phyloP scores from a whole-genome alignment of 2,329 filamentous ascomycete species.

The Penicillium fuscoglaucum region DNA sequence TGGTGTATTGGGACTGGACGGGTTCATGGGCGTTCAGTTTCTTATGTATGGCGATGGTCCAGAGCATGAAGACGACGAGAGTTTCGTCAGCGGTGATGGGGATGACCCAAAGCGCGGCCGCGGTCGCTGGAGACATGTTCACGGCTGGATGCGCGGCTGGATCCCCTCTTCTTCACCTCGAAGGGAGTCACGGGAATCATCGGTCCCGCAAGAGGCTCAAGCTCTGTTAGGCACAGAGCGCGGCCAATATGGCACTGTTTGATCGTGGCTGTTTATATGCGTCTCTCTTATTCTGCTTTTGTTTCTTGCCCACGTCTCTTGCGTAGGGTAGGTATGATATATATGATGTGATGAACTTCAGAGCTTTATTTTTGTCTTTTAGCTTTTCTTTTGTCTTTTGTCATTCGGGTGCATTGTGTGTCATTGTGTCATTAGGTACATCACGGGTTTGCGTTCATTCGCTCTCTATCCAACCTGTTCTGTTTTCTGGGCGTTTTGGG shows the following conservation, averaged over 20 bases:
- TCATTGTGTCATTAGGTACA: not conserved
- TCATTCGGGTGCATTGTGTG: not conserved
- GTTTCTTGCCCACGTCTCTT: not conserved
- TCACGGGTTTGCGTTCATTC: not conserved
- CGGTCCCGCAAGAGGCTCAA: conserved; percentile 29
- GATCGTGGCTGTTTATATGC: conserved; percentile 9
- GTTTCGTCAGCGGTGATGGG: conserved; percentile 26
- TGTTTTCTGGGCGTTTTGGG: not conserved
- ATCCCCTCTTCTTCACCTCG: conserved; percentile 53
- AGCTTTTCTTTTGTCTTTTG: not conserved
- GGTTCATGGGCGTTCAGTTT: conserved; percentile 63
- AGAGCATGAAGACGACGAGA: conserved; percentile 18
- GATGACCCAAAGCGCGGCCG: conserved; percentile 46
- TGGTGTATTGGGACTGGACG: conserved; percentile 63
- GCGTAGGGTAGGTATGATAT: conserved; percentile 1
- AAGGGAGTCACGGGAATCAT: conserved; percentile 19
- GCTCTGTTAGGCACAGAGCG: conserved; percentile 31
- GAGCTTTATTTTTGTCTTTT: not conserved
- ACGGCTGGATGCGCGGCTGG: conserved; percentile 68
- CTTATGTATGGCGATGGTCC: conserved; percentile 56
- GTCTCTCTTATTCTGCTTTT: not conserved
- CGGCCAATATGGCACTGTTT: conserved; percentile 39
- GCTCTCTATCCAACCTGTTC: not conserved
- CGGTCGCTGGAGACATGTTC: conserved; percentile 57
- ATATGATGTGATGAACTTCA: conserved; percentile 13